phyloP scores from a whole-genome alignment of 805 yeast species.

The Candida nanaspora region DNA sequence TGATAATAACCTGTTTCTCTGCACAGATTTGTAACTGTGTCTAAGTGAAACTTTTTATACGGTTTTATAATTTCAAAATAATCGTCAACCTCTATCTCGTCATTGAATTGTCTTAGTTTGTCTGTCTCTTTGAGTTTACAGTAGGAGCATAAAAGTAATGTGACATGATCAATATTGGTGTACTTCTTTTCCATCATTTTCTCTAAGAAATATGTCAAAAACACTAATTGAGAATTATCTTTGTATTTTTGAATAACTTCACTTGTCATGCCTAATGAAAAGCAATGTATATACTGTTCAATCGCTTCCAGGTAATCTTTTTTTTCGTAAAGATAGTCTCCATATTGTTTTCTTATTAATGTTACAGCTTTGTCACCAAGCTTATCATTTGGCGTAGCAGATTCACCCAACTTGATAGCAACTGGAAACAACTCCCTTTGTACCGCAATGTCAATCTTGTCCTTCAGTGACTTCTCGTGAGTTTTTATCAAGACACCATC shows the following conservation, averaged over 20 bases:
- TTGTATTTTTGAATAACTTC: constrained; percentile 73
- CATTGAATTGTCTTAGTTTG: constrained; percentile 52
- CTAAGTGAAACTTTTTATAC: constrained; percentile 52
- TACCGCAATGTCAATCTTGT: constrained; percentile 60
- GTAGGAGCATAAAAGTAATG: constrained; percentile 68
- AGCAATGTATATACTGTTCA: constrained; percentile 54
- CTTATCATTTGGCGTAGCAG: constrained; percentile 20
- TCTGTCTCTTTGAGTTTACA: constrained; percentile 64
- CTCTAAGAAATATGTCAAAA: constrained; percentile 57
- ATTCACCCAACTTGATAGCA: constrained; percentile 62
- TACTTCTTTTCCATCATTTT: constrained; percentile 45
- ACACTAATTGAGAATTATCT: constrained; percentile 64
- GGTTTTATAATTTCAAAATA: constrained; percentile 28
- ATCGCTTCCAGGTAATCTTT: constrained; percentile 66
- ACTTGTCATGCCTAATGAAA: constrained; percentile 50
- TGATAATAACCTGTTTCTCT: constrained; percentile 61
- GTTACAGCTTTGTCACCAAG: constrained; percentile 17
- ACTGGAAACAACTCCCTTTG: constrained; percentile 64
- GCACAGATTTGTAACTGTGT: constrained; percentile 59
- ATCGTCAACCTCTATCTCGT: constrained; percentile 25
- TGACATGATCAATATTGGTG: constrained; percentile 76
- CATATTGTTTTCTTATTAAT: constrained; percentile 51
- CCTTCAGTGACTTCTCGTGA: constrained; percentile 58
- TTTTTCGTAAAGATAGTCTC: constrained; percentile 61
- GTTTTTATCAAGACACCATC: constrained; percentile 72